These are phyloP conservation scores for Populus hybrid DNA, from an alignment of 441 rosid species.

Conservation along the genomic window DNA sequence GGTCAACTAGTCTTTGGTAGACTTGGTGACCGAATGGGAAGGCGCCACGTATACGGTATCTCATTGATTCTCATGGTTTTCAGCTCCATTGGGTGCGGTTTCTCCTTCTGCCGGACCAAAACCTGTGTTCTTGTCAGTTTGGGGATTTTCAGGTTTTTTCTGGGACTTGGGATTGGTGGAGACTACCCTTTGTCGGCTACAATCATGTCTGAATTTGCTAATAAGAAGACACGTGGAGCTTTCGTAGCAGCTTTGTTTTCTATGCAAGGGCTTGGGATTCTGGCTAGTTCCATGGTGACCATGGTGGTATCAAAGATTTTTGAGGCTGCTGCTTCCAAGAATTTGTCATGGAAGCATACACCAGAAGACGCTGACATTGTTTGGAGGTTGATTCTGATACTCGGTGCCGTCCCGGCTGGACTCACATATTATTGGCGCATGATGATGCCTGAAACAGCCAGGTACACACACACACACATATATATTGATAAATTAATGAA, in stretches of 20 bases:
- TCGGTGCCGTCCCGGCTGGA: conserved; percentile 49
- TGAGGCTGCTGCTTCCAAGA: conserved; percentile 15
- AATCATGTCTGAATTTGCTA: conserved; percentile 82
- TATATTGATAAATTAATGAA: not conserved
- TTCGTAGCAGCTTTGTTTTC: conserved; percentile 69
- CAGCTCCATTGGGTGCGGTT: conserved; percentile 60
- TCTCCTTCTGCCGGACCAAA: conserved; percentile 51
- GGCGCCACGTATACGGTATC: conserved; percentile 62
- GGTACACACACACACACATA: conserved; percentile 22
- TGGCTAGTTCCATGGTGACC: conserved; percentile 48
- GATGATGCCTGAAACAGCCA: conserved; percentile 62
- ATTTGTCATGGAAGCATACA: not conserved
- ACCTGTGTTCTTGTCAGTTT: conserved; percentile 42
- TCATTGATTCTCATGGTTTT: conserved; percentile 52
- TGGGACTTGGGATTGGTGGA: conserved; percentile 69
- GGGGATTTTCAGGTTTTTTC: conserved; percentile 44
- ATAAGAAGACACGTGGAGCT: conserved; percentile 57
- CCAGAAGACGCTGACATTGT: conserved; percentile 53
- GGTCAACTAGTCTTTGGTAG: conserved; percentile 68
- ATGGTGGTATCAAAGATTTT: conserved; percentile 45
- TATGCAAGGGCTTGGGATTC: conserved; percentile 69
- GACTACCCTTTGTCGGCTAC: conserved; percentile 76
- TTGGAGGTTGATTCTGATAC: conserved; percentile 51
- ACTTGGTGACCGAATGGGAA: conserved; percentile 57
- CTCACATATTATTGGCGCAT: conserved; percentile 52